These are phyloP conservation scores for Russula ochroleuca DNA, from an alignment of 768 basidiomycete genomes.

Conservation along the genomic window DNA sequence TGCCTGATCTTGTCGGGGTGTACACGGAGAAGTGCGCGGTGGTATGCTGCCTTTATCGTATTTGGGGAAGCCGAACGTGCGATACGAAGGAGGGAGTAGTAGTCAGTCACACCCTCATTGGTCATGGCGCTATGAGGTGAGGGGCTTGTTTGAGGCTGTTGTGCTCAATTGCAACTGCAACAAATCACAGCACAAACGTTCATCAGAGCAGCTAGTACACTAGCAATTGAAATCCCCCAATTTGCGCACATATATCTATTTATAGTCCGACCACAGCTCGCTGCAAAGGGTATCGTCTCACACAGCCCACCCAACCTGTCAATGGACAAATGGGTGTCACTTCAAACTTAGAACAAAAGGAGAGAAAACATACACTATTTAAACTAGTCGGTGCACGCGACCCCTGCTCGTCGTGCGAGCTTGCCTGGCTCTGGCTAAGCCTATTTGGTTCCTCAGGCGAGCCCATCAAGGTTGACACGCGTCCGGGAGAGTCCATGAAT, in stretches of 20 bases:
- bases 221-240: background rate
- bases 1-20: slow-evolving; percentile 58
- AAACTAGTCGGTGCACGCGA: background rate
- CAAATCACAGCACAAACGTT: background rate
- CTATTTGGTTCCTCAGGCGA: background rate
- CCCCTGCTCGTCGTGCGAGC: background rate
- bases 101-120: slow-evolving; percentile 37
- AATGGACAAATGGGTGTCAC: slow-evolving; percentile 37
- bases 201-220: background rate
- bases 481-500: slow-evolving; percentile 4
- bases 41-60: slow-evolving; percentile 70
- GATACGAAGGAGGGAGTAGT: slow-evolving; percentile 57
- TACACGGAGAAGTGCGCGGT: slow-evolving; percentile 53
- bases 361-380: background rate
- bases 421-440: slow-evolving; percentile 9
- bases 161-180: background rate
- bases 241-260: background rate
- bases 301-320: slow-evolving; percentile 36
- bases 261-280: background rate
- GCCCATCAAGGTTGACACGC: background rate
- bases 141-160: background rate
- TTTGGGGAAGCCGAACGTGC: slow-evolving; percentile 44
- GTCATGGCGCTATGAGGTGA: background rate
- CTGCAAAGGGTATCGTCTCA: slow-evolving; percentile 32
- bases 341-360: background rate